Conservation (phyloP, 176 grass and related monocot species). For the Carex littledalei region DNA sequence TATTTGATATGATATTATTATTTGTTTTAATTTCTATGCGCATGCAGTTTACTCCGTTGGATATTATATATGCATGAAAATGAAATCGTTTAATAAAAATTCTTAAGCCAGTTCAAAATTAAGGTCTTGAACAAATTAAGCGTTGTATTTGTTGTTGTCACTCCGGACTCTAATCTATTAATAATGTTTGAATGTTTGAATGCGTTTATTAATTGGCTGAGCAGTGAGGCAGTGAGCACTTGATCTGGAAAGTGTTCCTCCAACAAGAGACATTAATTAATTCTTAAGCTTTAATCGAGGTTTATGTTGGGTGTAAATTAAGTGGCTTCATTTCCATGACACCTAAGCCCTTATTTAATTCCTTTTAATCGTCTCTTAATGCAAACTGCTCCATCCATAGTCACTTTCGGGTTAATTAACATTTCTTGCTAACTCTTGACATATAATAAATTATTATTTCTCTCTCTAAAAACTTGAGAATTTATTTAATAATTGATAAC, state of each 20-base stretch:
- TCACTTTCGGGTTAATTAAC: neutral
- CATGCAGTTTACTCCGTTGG: neutral
- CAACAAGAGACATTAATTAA: neutral
- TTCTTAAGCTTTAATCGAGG: conserved; percentile 11
- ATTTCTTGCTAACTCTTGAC: neutral
- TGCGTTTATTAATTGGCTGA: too few relatives aligned
- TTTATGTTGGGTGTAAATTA: neutral
- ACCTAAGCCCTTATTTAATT: neutral
- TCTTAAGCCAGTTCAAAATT: too few relatives aligned
- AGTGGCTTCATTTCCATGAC: neutral
- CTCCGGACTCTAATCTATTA: too few relatives aligned
- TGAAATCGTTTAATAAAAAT: too few relatives aligned
- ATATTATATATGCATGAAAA: too few relatives aligned
- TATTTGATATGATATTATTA: neutral
- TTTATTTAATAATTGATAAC: too few relatives aligned
- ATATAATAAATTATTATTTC: neutral
- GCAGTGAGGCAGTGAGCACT: neutral
- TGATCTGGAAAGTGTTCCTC: conserved; percentile 8
- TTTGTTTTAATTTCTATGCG: neutral
- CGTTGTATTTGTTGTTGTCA: too few relatives aligned
- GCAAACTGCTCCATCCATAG: neutral
- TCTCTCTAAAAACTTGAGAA: too few relatives aligned
- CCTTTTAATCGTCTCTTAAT: neutral
- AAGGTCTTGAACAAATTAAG: too few relatives aligned
- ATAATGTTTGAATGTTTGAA: too few relatives aligned